phyloP scores from a whole-genome alignment of 495 filamentous ascomycete species.

The Aspergillus steynii region DNA sequence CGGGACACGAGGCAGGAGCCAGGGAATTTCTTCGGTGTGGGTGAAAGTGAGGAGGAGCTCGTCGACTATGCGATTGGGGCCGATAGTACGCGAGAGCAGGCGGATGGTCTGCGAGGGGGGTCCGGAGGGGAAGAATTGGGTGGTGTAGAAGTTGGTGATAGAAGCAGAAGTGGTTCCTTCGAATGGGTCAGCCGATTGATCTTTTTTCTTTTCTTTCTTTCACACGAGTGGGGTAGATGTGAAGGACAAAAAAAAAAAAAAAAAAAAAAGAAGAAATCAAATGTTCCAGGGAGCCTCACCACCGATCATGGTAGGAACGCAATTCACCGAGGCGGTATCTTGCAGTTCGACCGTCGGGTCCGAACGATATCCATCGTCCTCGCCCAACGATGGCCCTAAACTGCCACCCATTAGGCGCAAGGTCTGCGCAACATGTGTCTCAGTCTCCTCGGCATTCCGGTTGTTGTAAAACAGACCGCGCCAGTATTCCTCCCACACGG shows the following conservation, averaged over 20 bases:
- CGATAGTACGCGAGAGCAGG: constrained; percentile 69
- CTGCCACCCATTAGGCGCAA: constrained; percentile 7
- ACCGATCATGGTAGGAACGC: constrained; percentile 39
- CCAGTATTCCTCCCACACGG: constrained; percentile 59
- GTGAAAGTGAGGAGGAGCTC: constrained; percentile 61
- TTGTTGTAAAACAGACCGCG: constrained; percentile 11
- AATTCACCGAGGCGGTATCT: constrained; percentile 22
- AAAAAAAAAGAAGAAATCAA: constrained; percentile 1
- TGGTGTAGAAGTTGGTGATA: constrained; percentile 64
- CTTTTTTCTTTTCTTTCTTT: not conserved
- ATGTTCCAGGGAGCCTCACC: constrained; percentile 31
- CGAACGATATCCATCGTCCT: constrained; percentile 8
- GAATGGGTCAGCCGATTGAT: not conserved
- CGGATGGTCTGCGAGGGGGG: constrained; percentile 64
- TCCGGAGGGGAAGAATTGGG: constrained; percentile 70
- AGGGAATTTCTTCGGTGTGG: constrained; percentile 70
- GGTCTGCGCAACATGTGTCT: constrained; percentile 4
- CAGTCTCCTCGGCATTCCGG: constrained; percentile 16
- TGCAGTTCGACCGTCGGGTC: constrained; percentile 10
- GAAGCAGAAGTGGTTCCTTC: constrained; percentile 24
- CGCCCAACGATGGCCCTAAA: constrained; percentile 1
- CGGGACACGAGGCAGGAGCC: constrained; percentile 74
- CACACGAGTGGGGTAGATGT: not conserved
- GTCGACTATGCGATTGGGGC: constrained; percentile 58
- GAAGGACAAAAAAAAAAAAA: not conserved